phyloP scores from a whole-genome alignment of 2,329 filamentous ascomycete species.

The Colletotrichum endophyticum region DNA sequence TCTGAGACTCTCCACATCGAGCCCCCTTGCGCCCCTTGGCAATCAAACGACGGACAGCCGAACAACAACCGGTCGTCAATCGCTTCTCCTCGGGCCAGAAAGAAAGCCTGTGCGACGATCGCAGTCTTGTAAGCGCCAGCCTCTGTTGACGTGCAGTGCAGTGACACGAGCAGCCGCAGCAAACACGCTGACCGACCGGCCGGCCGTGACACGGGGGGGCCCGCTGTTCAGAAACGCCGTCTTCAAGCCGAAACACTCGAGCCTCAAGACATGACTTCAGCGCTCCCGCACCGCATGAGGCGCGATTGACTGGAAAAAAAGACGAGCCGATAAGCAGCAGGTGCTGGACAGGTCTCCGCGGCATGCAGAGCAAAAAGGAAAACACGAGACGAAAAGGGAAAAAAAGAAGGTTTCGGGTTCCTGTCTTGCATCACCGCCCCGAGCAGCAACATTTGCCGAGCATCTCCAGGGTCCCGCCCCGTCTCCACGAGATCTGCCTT shows the following conservation, averaged over 20 bases:
- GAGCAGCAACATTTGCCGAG: neutral
- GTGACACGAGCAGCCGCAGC: neutral
- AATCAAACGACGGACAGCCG: neutral
- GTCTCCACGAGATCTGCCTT: neutral
- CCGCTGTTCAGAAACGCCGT: constrained; percentile 8
- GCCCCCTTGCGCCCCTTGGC: constrained; percentile 1
- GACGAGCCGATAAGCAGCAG: neutral
- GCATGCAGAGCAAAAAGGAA: neutral
- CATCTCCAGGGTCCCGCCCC: neutral
- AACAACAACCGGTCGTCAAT: neutral
- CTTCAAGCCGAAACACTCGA: constrained; percentile 4
- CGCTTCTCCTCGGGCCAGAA: neutral
- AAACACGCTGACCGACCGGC: neutral
- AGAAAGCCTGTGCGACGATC: neutral
- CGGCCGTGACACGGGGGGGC: neutral
- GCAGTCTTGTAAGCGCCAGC: neutral
- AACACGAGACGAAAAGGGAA: neutral
- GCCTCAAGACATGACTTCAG: neutral
- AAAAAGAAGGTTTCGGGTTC: neutral
- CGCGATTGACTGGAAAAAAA: neutral
- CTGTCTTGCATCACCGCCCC: neutral
- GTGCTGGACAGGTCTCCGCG: neutral
- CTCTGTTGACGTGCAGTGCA: neutral
- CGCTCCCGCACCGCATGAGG: neutral
- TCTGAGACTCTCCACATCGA: constrained; percentile 4